These are phyloP conservation scores for Geranomyces variabilis DNA, from an alignment of 192 early-diverging fungal species.

Conservation along the genomic window DNA sequence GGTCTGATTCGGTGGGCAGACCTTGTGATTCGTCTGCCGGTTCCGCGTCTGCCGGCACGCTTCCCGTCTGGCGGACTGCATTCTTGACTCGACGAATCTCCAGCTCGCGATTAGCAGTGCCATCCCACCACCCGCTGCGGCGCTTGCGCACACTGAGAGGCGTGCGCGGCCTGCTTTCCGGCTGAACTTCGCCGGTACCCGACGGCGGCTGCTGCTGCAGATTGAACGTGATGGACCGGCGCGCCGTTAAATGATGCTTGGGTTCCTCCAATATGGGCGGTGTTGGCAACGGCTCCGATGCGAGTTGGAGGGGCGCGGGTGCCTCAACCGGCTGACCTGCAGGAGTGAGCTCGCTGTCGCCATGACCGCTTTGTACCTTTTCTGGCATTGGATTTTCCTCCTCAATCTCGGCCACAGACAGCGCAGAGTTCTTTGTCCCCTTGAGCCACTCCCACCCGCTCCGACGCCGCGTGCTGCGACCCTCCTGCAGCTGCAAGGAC, in stretches of 20 bases:
- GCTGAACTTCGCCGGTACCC: not conserved
- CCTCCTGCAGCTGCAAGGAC: not conserved
- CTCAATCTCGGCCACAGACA: not conserved
- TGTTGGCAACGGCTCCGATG: not conserved
- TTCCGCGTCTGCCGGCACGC: no score
- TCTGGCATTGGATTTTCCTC: not conserved
- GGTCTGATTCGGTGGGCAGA: no score
- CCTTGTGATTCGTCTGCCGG: no score
- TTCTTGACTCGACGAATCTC: conserved; percentile 25
- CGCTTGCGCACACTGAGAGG: conserved; percentile 7
- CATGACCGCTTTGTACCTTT: not conserved
- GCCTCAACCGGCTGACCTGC: not conserved
- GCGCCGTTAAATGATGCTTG: not conserved
- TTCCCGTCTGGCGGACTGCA: conserved; percentile 1
- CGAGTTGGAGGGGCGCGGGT: not conserved
- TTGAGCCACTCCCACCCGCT: conserved; percentile 18
- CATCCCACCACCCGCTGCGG: conserved; percentile 38
- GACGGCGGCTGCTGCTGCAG: not conserved
- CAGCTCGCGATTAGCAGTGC: conserved; percentile 7
- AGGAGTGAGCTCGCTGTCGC: not conserved
- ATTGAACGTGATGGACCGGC: conserved; percentile 1
- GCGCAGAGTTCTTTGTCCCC: not conserved
- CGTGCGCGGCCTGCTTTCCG: not conserved
- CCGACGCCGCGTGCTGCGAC: not conserved
- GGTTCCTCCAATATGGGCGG: not conserved